Percentiles rank a stretch among this genome's conserved stretches.
Conservation (phyloP, 768 basidiomycete species). For the Phaffia australis region DNA sequence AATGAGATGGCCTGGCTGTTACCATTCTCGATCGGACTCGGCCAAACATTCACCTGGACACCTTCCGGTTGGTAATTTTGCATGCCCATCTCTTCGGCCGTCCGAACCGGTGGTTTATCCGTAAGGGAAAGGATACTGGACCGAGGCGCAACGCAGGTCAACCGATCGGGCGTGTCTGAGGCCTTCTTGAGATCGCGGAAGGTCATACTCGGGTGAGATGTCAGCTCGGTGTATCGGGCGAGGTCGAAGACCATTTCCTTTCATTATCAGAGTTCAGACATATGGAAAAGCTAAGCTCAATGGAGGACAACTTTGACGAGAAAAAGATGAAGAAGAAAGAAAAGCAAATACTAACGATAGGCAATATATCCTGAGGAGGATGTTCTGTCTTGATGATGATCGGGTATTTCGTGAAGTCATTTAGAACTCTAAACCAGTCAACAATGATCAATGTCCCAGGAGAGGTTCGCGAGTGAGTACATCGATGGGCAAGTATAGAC, state of each 20-base stretch:
- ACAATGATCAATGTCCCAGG: too few relatives aligned
- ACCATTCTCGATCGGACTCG: background rate
- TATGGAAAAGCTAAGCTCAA: constrained; percentile 42
- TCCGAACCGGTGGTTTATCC: background rate
- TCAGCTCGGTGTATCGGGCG: background rate
- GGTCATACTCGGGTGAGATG: background rate
- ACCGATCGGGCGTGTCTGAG: background rate
- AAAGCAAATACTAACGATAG: constrained; percentile 60
- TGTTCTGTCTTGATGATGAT: too few relatives aligned
- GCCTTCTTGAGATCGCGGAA: constrained; percentile 4
- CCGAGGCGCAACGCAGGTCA: background rate
- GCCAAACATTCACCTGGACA: constrained; percentile 4
- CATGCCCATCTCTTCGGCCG: background rate
- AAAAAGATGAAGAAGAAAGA: constrained; percentile 48
- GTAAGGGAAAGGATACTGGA: too few relatives aligned
- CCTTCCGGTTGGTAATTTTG: background rate
- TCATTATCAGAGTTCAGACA: too few relatives aligned
- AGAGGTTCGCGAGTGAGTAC: too few relatives aligned
- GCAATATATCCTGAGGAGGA: too few relatives aligned
- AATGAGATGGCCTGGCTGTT: background rate
- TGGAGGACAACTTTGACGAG: constrained; percentile 33
- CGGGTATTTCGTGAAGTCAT: too few relatives aligned
- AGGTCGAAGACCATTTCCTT: constrained; percentile 11
- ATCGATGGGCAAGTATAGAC: too few relatives aligned
- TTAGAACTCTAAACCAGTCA: too few relatives aligned